Evolutionary conservation across 176 grass and related monocot genomes (phyloP).

Genomic region (Phoenix roebelenii): DNA sequence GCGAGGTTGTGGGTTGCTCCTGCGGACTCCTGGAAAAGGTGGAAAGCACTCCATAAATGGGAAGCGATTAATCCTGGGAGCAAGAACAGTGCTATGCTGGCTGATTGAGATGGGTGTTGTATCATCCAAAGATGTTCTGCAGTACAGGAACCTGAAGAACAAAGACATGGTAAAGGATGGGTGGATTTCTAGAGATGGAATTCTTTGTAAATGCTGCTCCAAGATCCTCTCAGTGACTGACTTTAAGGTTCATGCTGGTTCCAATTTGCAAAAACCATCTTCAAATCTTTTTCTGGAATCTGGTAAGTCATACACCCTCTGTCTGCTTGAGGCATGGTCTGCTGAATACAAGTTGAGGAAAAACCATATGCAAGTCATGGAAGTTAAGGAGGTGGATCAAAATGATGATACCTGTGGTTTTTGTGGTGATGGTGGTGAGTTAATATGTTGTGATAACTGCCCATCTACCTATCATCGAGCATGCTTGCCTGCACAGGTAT

Average conservation of each 20-base stretch:
- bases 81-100: slow-evolving; percentile 91
- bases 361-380: slow-evolving; percentile 30
- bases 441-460: slow-evolving; percentile 96
- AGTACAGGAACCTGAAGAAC: slow-evolving; percentile 58
- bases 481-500: slow-evolving; percentile 82
- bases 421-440: slow-evolving; percentile 94
- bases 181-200: slow-evolving; percentile 62
- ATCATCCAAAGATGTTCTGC: slow-evolving; percentile 73
- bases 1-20: slow-evolving; percentile 30
- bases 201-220: slow-evolving; percentile 76
- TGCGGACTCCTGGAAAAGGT: slow-evolving; percentile 42
- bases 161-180: slow-evolving; percentile 69
- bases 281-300: slow-evolving; percentile 82
- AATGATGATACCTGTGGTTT: slow-evolving; percentile 94
- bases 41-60: slow-evolving; percentile 48
- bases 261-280: slow-evolving; percentile 49
- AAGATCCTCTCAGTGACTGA: slow-evolving; percentile 62
- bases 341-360: slow-evolving; percentile 69
- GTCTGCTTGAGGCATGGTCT: slow-evolving; percentile 89
- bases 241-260: slow-evolving; percentile 74
- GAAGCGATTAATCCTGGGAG: slow-evolving; percentile 52
- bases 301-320: slow-evolving; percentile 76
- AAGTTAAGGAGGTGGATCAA: slow-evolving; percentile 60
- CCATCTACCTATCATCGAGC: slow-evolving; percentile 88
- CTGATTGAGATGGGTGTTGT: slow-evolving; percentile 89